A percentile compares a stretch with the other conserved stretches of the same genome.
Conservation (phyloP, 371 early-diverging fungal genomes). For the Mucor plumbeus region DNA sequence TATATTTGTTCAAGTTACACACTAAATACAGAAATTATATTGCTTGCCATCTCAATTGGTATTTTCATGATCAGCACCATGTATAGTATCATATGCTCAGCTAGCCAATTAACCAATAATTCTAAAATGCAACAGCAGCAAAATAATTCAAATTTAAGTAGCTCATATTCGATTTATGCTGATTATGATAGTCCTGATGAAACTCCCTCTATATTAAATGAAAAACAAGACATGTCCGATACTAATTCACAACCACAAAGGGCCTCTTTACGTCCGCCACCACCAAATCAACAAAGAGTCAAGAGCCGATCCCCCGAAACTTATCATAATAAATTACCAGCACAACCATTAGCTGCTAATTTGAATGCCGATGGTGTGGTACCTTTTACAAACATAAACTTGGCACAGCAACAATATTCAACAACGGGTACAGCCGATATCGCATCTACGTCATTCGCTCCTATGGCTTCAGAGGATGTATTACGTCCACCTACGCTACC, state of each 20-base stretch:
- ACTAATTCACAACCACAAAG: constrained; percentile 5
- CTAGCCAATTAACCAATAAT: not conserved
- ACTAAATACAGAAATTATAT: constrained; percentile 16
- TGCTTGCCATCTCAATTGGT: constrained; percentile 19
- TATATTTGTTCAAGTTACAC: constrained; percentile 19
- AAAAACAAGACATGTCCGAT: constrained; percentile 1
- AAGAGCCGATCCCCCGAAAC: constrained; percentile 8
- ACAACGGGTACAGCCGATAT: constrained; percentile 1
- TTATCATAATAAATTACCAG: not conserved
- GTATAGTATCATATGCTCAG: constrained; percentile 3
- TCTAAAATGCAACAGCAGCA: constrained; percentile 2
- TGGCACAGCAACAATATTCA: not conserved
- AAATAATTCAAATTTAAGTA: not conserved
- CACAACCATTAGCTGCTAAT: not conserved
- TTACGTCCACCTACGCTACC: constrained; percentile 18
- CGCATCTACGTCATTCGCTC: constrained; percentile 6
- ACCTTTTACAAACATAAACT: not conserved
- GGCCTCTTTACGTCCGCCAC: constrained; percentile 15
- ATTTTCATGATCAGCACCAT: constrained; percentile 16
- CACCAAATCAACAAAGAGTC: constrained; percentile 1
- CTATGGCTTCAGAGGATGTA: not conserved
- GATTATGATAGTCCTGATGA: not conserved
- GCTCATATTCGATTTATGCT: constrained; percentile 8
- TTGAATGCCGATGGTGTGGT: constrained; percentile 8
- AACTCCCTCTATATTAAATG: not conserved